Evolutionary conservation across 768 basidiomycete species (phyloP), one percentile per base, ranked within the genome.

Genomic region (Paxillus involutus): DNA sequence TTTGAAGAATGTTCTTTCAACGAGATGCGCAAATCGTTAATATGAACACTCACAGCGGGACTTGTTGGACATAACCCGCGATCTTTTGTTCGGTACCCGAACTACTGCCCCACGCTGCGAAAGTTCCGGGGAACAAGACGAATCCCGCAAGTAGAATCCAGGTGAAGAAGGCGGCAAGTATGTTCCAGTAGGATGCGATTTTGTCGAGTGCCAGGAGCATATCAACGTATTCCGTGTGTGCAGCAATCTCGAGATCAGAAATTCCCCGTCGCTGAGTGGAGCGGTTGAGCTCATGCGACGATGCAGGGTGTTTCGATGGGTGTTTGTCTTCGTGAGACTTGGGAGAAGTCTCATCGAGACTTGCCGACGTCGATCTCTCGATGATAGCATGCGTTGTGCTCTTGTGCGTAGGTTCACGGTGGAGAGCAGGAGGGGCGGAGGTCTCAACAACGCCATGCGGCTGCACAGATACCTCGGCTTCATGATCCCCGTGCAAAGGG

Each of bases 91-190:
- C 67, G 11, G 73, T 59, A 26, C 65, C 71, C 53, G 60, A 36
- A 66, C 61, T 16, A 52, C 42, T 29, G 41, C 44, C 6, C 64
- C 80, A 66, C 58, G 73, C 79, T 40, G 75, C 68, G 62, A 82
- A 82, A 19, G 80, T 81, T 44, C 79, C 80, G 2, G 80, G 81
- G 62, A 82, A 81, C 32, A 83, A 67, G 10, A 82, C 71, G 58
- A 82, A 81, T 8, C 80, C 80, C 13, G 80, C 80, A 29, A 82
- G 65, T 46, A 81, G 63, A 51, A 82, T 76, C 81, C 81, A 82
- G 14, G 77, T 80, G 59, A 79, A 82, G 66, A 82, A 81, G 3
- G 72, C 74, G n/a, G 77, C 76, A n/a, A 75, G 56, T 19, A 81
- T 53, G 53, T 81, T 79, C 59, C 77, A 69, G 37, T 75, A 37